phyloP scores from a whole-genome alignment of 805 yeast genomes.

The Hanseniaspora clermontiae region DNA sequence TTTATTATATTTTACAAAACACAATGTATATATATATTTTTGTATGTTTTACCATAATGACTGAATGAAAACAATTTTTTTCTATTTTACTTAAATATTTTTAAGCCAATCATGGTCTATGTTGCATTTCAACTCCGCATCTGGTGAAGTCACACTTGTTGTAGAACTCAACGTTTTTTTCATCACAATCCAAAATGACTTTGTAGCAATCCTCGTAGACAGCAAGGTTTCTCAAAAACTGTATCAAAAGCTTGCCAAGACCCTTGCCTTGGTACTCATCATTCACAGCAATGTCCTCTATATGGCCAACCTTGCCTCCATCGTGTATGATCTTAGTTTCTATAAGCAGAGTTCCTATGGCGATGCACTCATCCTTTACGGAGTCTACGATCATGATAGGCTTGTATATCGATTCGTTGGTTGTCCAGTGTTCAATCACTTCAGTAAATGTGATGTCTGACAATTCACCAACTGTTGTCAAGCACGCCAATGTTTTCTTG shows the following conservation, averaged over 20 bases:
- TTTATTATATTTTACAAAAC: too few species aligned
- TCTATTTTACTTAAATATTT: too few species aligned
- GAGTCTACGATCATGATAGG: slow-evolving; percentile 54
- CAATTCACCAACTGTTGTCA: slow-evolving; percentile 77
- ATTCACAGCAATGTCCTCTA: slow-evolving; percentile 84
- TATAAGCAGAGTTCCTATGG: slow-evolving; percentile 68
- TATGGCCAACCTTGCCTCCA: slow-evolving; percentile 80
- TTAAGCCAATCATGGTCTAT: slow-evolving; percentile 27
- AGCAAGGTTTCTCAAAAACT: slow-evolving; percentile 48
- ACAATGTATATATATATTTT: too few species aligned
- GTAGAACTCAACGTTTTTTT: slow-evolving; percentile 71
- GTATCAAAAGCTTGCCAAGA: slow-evolving; percentile 59
- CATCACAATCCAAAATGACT: slow-evolving; percentile 77
- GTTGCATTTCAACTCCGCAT: slow-evolving; percentile 61
- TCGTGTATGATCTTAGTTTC: slow-evolving; percentile 76
- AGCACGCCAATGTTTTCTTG: slow-evolving; percentile 33
- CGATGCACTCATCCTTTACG: slow-evolving; percentile 44
- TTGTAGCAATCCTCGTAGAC: slow-evolving; percentile 62
- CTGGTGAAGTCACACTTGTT: slow-evolving; percentile 69
- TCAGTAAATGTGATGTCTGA: slow-evolving; percentile 36
- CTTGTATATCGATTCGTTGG: slow-evolving; percentile 38
- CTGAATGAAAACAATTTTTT: not conserved
- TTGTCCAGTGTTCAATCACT: slow-evolving; percentile 48
- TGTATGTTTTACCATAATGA: not conserved
- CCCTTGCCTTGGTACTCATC: slow-evolving; percentile 67